Evolutionary conservation across 805 yeast genomes (phyloP).

Genomic region (Jamesozyma piceae): DNA sequence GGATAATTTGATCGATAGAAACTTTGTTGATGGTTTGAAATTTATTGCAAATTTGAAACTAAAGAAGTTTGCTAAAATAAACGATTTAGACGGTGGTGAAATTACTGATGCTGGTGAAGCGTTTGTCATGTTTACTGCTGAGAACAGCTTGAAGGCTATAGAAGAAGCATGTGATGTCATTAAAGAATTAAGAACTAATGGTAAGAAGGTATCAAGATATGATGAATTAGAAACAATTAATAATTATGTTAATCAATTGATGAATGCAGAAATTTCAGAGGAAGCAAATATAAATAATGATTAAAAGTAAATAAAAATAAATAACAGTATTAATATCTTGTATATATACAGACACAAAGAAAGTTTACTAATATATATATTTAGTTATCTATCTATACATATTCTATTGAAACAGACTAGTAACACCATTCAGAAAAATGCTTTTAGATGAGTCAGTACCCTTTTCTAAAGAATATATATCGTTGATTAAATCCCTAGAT

Average conservation of each 20-base stretch:
- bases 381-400: background rate
- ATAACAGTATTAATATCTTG: background rate
- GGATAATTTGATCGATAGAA: constrained; percentile 47
- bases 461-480: background rate
- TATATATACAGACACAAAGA: background rate
- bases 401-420: background rate
- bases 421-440: background rate
- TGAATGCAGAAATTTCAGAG: constrained; percentile 10
- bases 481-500: constrained; percentile 20
- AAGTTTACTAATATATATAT: background rate
- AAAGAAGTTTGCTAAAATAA: constrained; percentile 35
- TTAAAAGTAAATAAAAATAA: background rate
- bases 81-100: background rate
- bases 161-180: constrained; percentile 36
- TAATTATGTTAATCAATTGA: constrained; percentile 24
- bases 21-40: constrained; percentile 58
- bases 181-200: constrained; percentile 38
- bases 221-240: constrained; percentile 32
- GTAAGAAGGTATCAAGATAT: constrained; percentile 25
- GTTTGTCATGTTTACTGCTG: constrained; percentile 39
- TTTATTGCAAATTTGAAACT: constrained; percentile 62
- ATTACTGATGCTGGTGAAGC: constrained; percentile 35
- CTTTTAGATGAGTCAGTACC: background rate
- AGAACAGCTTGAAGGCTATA: constrained; percentile 34
- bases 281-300: background rate